Percentiles rank a stretch among this genome's conserved stretches.
Evolutionary conservation across 495 filamentous ascomycete genomes (phyloP).

Genomic region (Trichoderma gamsii): DNA sequence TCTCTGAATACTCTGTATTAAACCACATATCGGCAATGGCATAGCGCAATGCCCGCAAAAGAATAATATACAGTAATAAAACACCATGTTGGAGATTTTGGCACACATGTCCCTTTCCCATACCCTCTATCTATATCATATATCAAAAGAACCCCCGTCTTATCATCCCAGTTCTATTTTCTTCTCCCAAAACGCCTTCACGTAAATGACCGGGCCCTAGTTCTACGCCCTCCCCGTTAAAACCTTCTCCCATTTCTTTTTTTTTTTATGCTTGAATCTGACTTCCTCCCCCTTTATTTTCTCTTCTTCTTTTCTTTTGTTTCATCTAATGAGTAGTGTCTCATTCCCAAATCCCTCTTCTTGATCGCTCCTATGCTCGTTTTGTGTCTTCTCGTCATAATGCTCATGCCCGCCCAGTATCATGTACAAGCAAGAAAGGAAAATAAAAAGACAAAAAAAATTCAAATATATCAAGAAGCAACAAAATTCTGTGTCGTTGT

Average conservation of each 20-base stretch:
- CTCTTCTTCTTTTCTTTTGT: neutral
- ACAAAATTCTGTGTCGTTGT: no score
- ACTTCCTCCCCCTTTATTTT: neutral
- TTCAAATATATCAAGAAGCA: no score
- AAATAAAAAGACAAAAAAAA: neutral
- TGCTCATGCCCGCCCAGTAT: neutral
- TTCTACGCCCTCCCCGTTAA: neutral
- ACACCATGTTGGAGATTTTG: constrained; percentile 6
- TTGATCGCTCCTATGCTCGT: neutral
- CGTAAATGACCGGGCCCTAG: neutral
- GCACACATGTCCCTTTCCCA: neutral
- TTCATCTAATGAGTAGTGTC: neutral
- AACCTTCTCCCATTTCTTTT: neutral
- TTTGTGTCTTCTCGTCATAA: neutral
- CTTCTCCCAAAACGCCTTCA: neutral
- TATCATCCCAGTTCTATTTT: constrained; percentile 6
- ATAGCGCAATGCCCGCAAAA: neutral
- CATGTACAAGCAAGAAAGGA: neutral
- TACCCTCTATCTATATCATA: constrained; percentile 12
- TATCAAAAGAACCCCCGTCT: constrained; percentile 2
- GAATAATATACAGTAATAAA: neutral
- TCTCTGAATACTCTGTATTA: no score
- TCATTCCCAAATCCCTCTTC: neutral
- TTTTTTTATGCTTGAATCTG: neutral
- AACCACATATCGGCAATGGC: no score